Conservation (phyloP, 768 basidiomycete species). For the Floccularia luteovirens region DNA sequence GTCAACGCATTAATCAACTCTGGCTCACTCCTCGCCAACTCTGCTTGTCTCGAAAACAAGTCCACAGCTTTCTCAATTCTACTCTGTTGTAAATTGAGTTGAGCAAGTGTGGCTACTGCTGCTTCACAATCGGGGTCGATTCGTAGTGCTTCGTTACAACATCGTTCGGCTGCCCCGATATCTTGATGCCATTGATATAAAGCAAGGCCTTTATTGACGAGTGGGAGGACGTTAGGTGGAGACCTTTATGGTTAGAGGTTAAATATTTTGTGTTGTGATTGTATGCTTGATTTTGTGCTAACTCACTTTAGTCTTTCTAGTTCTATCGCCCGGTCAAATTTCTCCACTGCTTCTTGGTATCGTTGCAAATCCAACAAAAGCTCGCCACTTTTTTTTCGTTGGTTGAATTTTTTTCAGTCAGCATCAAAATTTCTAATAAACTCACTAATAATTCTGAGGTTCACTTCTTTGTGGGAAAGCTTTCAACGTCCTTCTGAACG, state of each 20-base stretch:
- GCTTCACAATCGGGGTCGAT: slow-evolving; percentile 95
- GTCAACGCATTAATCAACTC: slow-evolving; percentile 78
- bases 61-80: slow-evolving; percentile 80
- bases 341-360: slow-evolving; percentile 82
- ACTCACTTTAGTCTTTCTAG: slow-evolving; percentile 72
- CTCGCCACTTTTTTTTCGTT: too few relatives aligned
- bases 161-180: slow-evolving; percentile 68
- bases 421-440: slow-evolving; percentile 7
- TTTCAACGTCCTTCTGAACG: slow-evolving; percentile 79
- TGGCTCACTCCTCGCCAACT: slow-evolving; percentile 84
- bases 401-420: not conserved
- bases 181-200: slow-evolving; percentile 96
- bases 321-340: slow-evolving; percentile 89
- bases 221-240: slow-evolving; percentile 78
- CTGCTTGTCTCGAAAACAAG: slow-evolving; percentile 79
- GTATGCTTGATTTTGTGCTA: slow-evolving; percentile 2
- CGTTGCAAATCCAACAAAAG: slow-evolving; percentile 87
- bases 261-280: too few relatives aligned
- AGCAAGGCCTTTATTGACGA: slow-evolving; percentile 97
- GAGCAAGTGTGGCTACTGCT: slow-evolving; percentile 92
- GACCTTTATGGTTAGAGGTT: slow-evolving; percentile 14
- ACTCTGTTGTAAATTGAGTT: slow-evolving; percentile 85
- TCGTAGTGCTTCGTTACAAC: slow-evolving; percentile 81
- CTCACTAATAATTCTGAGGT: slow-evolving; percentile 92
- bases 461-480: slow-evolving; percentile 84